Evolutionary conservation across 2,329 filamentous ascomycete species (phyloP).

Genomic region (Incumbomyces lentus): DNA sequence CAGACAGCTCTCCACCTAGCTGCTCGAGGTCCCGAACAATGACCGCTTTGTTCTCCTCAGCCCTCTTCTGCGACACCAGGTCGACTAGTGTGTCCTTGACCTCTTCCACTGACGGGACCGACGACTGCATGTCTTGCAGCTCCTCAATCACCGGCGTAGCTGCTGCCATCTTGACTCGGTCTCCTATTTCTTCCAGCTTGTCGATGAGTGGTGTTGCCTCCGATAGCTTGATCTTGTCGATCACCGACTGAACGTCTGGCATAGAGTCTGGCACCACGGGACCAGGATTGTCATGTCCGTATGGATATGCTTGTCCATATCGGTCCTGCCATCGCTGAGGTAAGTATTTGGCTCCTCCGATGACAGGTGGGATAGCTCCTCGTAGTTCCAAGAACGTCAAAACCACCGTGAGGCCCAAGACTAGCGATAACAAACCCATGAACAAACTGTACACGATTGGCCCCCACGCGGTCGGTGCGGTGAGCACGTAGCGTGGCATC

Average conservation of each 20-base stretch:
- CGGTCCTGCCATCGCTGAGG: conserved; percentile 39
- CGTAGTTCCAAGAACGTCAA: conserved; percentile 52
- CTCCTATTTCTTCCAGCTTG: conserved; percentile 11
- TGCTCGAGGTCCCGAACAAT: conserved; percentile 18
- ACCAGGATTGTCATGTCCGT: conserved; percentile 16
- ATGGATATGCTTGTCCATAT: conserved; percentile 31
- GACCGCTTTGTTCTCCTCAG: conserved; percentile 19
- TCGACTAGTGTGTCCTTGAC: conserved; percentile 13
- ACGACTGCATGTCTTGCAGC: conserved; percentile 6
- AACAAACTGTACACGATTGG: conserved; percentile 46
- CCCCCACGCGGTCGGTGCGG: conserved; percentile 44
- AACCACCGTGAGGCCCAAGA: conserved; percentile 53
- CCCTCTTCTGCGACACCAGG: conserved; percentile 15
- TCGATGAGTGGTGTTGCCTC: conserved; percentile 5
- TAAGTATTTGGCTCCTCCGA: conserved; percentile 48
- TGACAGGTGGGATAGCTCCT: conserved; percentile 45
- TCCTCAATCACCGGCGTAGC: conserved; percentile 3
- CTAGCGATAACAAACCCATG: conserved; percentile 50
- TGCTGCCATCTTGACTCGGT: conserved; percentile 5
- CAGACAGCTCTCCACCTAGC: conserved; percentile 32
- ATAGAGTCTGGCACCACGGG: conserved; percentile 5
- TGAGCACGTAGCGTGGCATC: conserved; percentile 59
- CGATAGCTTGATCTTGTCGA: conserved; percentile 10
- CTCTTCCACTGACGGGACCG: background rate
- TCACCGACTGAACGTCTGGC: conserved; percentile 1